phyloP scores from a whole-genome alignment of 2,329 filamentous ascomycete species.

The Rhexocercosporidium sp. region DNA sequence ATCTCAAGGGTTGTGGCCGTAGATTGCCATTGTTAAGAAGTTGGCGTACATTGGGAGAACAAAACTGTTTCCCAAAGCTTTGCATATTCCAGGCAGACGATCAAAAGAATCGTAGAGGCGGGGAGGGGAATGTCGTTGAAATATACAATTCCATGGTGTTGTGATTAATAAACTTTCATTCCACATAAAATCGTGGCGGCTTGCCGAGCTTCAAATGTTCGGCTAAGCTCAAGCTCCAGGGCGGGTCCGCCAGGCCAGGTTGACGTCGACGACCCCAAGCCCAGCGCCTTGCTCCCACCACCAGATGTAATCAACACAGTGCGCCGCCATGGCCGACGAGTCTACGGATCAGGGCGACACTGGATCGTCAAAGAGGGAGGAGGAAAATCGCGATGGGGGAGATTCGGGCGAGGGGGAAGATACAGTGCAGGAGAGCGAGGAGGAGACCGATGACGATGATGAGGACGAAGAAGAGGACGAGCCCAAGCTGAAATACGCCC shows the following conservation, averaged over 20 bases:
- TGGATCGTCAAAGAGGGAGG: conserved; percentile 29
- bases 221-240: not conserved
- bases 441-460: conserved; percentile 59
- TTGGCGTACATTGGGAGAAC: conserved; percentile 23
- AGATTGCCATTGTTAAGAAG: conserved; percentile 26
- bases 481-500: conserved; percentile 90
- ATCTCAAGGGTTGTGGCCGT: conserved; percentile 39
- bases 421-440: conserved; percentile 39
- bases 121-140: conserved; percentile 17
- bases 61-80: conserved; percentile 32
- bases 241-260: conserved; percentile 8
- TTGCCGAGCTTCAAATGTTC: conserved; percentile 9
- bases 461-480: conserved; percentile 89
- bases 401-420: conserved; percentile 33
- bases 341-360: conserved; percentile 39
- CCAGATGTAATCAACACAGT: conserved; percentile 40
- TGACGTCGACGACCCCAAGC: conserved; percentile 32
- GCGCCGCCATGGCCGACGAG: conserved; percentile 41
- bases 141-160: conserved; percentile 9
- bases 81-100: conserved; percentile 29
- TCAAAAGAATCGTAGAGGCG: not conserved
- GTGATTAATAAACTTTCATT: conserved; percentile 17
- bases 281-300: conserved; percentile 33
- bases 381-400: conserved; percentile 30
- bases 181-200: conserved; percentile 4